Conservation (phyloP, 768 basidiomycete genomes). For the Lentinula raphanica region DNA sequence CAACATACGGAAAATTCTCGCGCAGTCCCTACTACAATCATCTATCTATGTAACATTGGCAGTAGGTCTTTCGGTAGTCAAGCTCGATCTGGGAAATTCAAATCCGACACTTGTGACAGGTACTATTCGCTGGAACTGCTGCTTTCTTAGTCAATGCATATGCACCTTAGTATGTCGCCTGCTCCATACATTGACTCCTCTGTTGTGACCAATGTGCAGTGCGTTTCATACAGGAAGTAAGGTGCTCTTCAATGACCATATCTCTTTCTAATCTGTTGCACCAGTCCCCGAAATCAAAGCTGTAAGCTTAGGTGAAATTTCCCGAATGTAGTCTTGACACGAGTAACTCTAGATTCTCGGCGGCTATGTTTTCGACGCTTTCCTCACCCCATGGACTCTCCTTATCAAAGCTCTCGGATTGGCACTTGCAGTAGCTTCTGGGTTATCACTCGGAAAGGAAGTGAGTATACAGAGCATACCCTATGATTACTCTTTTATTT, state of each 20-base stretch:
- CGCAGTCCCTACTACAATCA: constrained; percentile 58
- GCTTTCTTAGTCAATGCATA: constrained; percentile 59
- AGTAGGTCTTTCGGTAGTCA: constrained; percentile 33
- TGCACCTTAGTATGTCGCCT: constrained; percentile 58
- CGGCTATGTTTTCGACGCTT: constrained; percentile 83
- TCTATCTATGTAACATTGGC: constrained; percentile 60
- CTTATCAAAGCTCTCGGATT: constrained; percentile 81
- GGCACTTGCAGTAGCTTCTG: constrained; percentile 80
- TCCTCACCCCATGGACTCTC: constrained; percentile 82
- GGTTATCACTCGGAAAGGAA: constrained; percentile 82
- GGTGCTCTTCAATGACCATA: constrained; percentile 16
- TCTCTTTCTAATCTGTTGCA: neutral
- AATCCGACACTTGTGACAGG: constrained; percentile 27
- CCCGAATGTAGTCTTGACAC: neutral
- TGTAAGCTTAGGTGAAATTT: constrained; percentile 31
- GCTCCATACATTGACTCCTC: neutral
- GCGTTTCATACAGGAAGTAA: constrained; percentile 79
- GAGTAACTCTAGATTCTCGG: constrained; percentile 53
- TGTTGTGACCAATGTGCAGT: constrained; percentile 24
- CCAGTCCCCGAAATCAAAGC: constrained; percentile 78
- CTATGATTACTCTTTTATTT: neutral
- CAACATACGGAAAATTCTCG: constrained; percentile 47
- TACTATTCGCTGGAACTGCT: constrained; percentile 57
- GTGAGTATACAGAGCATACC: constrained; percentile 29
- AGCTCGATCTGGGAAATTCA: neutral